Conservation (phyloP, 805 yeast species). For the Wickerhamiella australiensis region DNA sequence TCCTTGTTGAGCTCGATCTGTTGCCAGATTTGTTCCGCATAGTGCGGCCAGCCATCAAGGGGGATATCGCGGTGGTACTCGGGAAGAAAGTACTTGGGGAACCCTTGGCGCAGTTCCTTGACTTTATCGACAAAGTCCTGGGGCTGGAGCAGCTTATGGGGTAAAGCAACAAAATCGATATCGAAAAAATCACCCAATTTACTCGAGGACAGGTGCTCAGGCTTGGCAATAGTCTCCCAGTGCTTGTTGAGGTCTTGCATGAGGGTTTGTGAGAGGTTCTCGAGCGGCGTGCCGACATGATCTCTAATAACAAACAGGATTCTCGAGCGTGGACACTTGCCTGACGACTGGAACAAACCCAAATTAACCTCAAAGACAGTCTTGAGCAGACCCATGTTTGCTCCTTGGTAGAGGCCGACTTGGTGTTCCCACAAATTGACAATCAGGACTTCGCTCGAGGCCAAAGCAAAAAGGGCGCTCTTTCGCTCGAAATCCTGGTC, state of each 20-base stretch:
- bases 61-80: constrained; percentile 79
- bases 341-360: constrained; percentile 58
- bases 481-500: constrained; percentile 97
- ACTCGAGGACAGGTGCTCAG: constrained; percentile 45
- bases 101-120: constrained; percentile 48
- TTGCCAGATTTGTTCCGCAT: constrained; percentile 85
- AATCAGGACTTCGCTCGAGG: constrained; percentile 81
- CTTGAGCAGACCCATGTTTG: constrained; percentile 87
- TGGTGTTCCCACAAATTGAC: constrained; percentile 96
- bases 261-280: constrained; percentile 55
- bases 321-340: constrained; percentile 33
- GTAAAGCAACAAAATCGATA: constrained; percentile 62
- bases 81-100: constrained; percentile 41
- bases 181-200: constrained; percentile 70
- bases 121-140: constrained; percentile 57
- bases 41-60: constrained; percentile 90
- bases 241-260: constrained; percentile 58
- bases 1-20: constrained; percentile 89
- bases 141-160: constrained; percentile 75
- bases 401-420: constrained; percentile 94
- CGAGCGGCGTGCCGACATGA: constrained; percentile 79
- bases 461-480: constrained; percentile 85
- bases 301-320: constrained; percentile 81
- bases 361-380: constrained; percentile 95
- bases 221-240: constrained; percentile 71